Conservation (phyloP, 345 rosid species). For the Eucalyptus decipiens region DNA sequence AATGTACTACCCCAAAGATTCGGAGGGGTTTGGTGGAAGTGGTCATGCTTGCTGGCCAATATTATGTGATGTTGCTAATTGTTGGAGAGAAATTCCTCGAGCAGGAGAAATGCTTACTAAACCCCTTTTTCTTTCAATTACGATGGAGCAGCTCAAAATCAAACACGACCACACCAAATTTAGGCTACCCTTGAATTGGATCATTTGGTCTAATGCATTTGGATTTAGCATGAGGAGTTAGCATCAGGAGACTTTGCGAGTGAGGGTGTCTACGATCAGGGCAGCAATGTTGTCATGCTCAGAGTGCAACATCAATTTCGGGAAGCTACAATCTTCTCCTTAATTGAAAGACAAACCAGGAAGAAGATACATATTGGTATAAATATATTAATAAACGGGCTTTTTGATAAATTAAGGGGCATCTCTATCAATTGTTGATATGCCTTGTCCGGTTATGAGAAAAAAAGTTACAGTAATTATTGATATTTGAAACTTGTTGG, state of each 20-base stretch:
- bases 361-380: neutral
- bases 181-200: neutral
- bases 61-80: neutral
- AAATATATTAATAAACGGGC: neutral
- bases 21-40: neutral
- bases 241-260: accelerated
- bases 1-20: neutral
- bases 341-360: neutral
- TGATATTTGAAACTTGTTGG: neutral
- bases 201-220: neutral
- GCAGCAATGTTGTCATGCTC: neutral
- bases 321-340: no score
- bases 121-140: neutral
- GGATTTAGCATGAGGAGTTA: neutral
- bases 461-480: no score
- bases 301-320: accelerated
- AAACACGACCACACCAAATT: neutral
- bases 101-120: neutral
- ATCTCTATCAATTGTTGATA: no score
- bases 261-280: neutral
- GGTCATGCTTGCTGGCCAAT: neutral
- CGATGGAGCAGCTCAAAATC: accelerated
- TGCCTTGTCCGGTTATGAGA: neutral
- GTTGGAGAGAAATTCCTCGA: neutral
- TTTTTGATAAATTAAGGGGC: neutral